These are phyloP conservation scores for Nakaseomyces sp. DNA, from an alignment of 1,139 yeast genomes.

Conservation along the genomic window DNA sequence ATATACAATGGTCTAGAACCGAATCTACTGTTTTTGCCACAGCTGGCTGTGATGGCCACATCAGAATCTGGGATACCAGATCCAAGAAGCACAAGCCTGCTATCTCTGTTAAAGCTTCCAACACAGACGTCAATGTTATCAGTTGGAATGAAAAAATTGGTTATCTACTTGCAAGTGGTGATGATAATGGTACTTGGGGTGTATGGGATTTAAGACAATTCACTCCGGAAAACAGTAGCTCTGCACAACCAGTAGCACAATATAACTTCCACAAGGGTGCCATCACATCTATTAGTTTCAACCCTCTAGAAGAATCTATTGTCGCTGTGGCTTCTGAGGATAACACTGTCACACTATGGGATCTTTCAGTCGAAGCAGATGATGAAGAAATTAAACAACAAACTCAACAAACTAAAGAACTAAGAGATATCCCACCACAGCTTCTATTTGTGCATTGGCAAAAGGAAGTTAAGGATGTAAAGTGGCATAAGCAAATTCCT, in stretches of 20 bases:
- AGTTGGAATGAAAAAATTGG: constrained; percentile 90
- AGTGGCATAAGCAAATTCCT: constrained; percentile 97
- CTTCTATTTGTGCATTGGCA: constrained; percentile 97
- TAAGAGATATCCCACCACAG: constrained; percentile 91
- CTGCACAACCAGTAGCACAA: constrained; percentile 76
- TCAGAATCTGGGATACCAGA: constrained; percentile 95
- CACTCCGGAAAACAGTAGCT: constrained; percentile 41
- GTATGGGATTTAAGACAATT: constrained; percentile 96
- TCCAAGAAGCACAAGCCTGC: constrained; percentile 90
- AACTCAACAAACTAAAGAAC: constrained; percentile 55
- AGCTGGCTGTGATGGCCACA: constrained; percentile 84
- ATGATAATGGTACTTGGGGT: constrained; percentile 95
- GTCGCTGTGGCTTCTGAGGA: constrained; percentile 95
- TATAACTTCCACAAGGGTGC: constrained; percentile 94
- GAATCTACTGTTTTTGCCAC: constrained; percentile 91
- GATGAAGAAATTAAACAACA: constrained; percentile 87
- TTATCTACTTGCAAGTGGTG: constrained; percentile 87
- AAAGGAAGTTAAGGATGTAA: constrained; percentile 90
- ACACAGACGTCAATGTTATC: constrained; percentile 83
- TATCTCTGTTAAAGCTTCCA: constrained; percentile 72
- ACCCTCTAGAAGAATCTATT: constrained; percentile 91
- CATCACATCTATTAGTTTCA: constrained; percentile 85
- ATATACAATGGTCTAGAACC: constrained; percentile 90
- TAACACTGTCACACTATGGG: constrained; percentile 95
- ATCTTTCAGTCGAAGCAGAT: constrained; percentile 92